phyloP scores from a whole-genome alignment of 352 stramenopile species.

The Globisporangium carolinianum region DNA sequence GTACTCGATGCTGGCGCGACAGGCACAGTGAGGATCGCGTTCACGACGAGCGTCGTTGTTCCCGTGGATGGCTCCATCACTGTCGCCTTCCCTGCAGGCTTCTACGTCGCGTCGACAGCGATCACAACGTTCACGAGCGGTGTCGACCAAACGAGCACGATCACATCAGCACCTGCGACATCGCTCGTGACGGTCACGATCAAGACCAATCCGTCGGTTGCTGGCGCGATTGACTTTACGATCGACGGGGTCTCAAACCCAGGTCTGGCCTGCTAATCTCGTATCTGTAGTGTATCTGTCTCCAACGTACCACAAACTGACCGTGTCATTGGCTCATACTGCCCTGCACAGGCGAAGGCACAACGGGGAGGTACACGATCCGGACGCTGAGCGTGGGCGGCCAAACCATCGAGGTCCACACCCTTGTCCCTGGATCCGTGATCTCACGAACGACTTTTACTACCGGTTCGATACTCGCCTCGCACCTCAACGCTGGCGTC shows the following conservation, averaged over 20 bases:
- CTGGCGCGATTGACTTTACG: slow-evolving; percentile 33
- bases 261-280: slow-evolving; percentile 15
- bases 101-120: slow-evolving; percentile 26
- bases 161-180: slow-evolving; percentile 19
- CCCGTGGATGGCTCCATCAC: slow-evolving; percentile 18
- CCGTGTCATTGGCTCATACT: not conserved
- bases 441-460: slow-evolving; percentile 24
- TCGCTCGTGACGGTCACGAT: slow-evolving; percentile 33
- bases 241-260: slow-evolving; percentile 52
- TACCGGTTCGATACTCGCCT: slow-evolving; percentile 18
- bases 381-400: slow-evolving; percentile 22
- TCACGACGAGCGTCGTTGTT: slow-evolving; percentile 25
- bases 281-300: not conserved
- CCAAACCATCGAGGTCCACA: slow-evolving; percentile 26
- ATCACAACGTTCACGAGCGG: slow-evolving; percentile 16
- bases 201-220: slow-evolving; percentile 7
- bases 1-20: slow-evolving; percentile 25
- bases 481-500: slow-evolving; percentile 25
- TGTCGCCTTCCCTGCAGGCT: slow-evolving; percentile 43
- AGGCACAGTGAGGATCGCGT: slow-evolving; percentile 21
- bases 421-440: slow-evolving; percentile 17
- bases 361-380: slow-evolving; percentile 33
- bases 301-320: not conserved
- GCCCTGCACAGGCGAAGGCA: slow-evolving; percentile 24
- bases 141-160: slow-evolving; percentile 19